A percentile compares a stretch with the other conserved stretches of the same genome.
Conservation (phyloP, 108 stramenopile genomes). For the Cyclostephanos invisitatus region DNA sequence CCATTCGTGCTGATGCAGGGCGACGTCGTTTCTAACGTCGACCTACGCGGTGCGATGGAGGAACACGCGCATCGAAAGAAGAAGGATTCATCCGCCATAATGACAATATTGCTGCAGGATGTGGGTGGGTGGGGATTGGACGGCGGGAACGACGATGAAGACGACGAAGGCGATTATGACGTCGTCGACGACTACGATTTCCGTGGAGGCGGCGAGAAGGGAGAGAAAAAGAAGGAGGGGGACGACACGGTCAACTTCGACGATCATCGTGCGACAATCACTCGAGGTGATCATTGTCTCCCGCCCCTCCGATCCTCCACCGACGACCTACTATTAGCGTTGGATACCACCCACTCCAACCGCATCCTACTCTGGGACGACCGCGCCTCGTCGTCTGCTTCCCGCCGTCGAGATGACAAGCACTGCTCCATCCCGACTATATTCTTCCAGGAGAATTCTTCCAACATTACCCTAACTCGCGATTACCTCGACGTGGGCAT, state of each 20-base stretch:
- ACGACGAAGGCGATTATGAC: constrained; percentile 15
- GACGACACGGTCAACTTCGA: background rate
- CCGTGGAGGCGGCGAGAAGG: background rate
- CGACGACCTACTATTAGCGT: constrained; percentile 83
- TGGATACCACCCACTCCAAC: constrained; percentile 68
- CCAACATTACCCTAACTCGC: constrained; percentile 63
- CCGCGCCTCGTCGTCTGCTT: background rate
- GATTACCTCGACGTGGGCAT: constrained; percentile 94
- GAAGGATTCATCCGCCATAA: constrained; percentile 79
- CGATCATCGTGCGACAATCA: background rate
- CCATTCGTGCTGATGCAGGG: constrained; percentile 95
- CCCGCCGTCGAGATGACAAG: constrained; percentile 35
- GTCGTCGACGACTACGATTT: background rate
- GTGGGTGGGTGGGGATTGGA: constrained; percentile 58
- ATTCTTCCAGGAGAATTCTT: constrained; percentile 72
- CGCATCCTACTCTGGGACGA: constrained; percentile 77
- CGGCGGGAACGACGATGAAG: constrained; percentile 28
- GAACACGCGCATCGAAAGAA: constrained; percentile 70
- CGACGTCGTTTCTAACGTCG: constrained; percentile 93
- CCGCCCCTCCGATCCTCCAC: constrained; percentile 51
- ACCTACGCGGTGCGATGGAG: constrained; percentile 63
- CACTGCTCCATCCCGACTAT: constrained; percentile 62
- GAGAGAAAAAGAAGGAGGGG: constrained; percentile 16
- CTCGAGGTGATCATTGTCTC: constrained; percentile 9
- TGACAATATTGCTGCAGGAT: constrained; percentile 84